A percentile compares a stretch with the other conserved stretches of the same genome.
Conservation (phyloP, 345 rosid genomes). For the Gossypium australe region DNA sequence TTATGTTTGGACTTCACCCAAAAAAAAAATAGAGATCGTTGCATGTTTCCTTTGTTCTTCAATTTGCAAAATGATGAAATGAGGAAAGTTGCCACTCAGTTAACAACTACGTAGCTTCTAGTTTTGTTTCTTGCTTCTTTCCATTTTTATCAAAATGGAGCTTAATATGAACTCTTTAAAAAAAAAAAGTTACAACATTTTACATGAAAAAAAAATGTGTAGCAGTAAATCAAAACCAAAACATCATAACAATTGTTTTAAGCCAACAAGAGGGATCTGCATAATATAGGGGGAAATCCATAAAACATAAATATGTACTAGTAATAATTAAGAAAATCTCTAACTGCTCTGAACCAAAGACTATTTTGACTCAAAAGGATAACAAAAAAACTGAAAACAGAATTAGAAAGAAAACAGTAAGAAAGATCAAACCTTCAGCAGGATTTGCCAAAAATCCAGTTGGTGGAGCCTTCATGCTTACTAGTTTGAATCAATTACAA, state of each 20-base stretch:
- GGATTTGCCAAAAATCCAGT: constrained; percentile 66
- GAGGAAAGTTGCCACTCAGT: background rate
- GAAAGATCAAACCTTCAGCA: constrained; percentile 54
- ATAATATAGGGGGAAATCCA: background rate
- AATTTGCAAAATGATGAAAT: constrained; percentile 10
- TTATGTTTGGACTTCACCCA: background rate
- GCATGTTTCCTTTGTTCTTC: background rate
- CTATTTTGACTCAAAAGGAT: background rate
- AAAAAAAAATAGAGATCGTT: background rate
- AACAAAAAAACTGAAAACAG: background rate
- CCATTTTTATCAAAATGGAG: constrained; percentile 3
- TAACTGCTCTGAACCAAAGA: background rate
- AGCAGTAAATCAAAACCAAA: background rate
- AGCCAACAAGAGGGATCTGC: background rate
- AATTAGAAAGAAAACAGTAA: background rate
- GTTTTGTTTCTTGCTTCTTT: background rate
- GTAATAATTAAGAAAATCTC: background rate
- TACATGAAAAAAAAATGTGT: background rate
- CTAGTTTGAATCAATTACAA: constrained; percentile 3
- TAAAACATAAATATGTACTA: background rate
- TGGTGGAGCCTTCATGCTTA: constrained; percentile 80
- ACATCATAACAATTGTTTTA: background rate
- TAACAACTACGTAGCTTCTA: background rate
- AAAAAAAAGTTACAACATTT: background rate
- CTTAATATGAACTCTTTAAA: background rate